Evolutionary conservation across 116 monocot genomes (phyloP).

Genomic region (Iris pallida): DNA sequence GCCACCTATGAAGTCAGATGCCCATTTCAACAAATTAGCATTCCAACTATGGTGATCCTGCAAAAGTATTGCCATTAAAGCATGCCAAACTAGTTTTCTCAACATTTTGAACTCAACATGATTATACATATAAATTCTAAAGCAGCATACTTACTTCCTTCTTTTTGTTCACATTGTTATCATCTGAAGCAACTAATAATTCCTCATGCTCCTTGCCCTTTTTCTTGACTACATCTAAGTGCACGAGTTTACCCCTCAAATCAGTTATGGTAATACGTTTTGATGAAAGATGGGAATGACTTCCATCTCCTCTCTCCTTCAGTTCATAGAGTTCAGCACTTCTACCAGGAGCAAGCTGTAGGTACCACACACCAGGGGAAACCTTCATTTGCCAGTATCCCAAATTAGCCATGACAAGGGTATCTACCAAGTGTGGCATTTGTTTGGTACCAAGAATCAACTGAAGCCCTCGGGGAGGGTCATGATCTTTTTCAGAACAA

Average conservation of each 20-base stretch:
- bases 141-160: conserved; percentile 35
- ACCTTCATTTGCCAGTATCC: conserved; percentile 99
- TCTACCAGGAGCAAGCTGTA: conserved; percentile 88
- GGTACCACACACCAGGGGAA: conserved; percentile 86
- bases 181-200: conserved; percentile 57
- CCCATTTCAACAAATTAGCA: conserved; percentile 86
- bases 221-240: conserved; percentile 66
- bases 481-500: conserved; percentile 88
- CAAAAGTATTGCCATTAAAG: conserved; percentile 12
- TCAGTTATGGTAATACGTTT: conserved; percentile 74
- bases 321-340: conserved; percentile 83
- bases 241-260: conserved; percentile 85
- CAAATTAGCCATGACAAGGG: conserved; percentile 96
- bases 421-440: conserved; percentile 82
- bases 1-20: conserved; percentile 73
- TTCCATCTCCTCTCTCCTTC: conserved; percentile 40
- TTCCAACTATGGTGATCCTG: conserved; percentile 76
- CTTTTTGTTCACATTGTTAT: conserved; percentile 27
- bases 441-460: conserved; percentile 79
- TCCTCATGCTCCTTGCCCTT: conserved; percentile 79
- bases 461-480: conserved; percentile 96
- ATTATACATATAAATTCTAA: neutral
- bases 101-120: neutral
- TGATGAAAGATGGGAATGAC: conserved; percentile 20
- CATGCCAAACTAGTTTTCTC: neutral